A percentile compares a stretch with the other conserved stretches of the same genome.
Evolutionary conservation across 2,329 filamentous ascomycete genomes (phyloP).

Genomic region (Claviceps lovelessii): DNA sequence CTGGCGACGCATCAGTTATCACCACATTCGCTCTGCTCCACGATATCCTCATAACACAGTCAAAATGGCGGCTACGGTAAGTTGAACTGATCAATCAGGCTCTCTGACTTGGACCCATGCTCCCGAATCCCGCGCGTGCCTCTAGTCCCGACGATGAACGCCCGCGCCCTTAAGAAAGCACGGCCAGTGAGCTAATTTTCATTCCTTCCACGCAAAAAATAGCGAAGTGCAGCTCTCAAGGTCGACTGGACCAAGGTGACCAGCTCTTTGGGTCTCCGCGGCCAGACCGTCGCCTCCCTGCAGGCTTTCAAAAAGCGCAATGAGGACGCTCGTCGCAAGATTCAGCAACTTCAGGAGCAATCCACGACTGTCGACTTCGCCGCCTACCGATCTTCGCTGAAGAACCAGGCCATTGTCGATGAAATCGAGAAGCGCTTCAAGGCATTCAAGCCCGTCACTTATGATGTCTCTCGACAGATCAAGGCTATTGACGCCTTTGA

Average conservation of each 20-base stretch:
- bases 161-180: neutral
- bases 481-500: conserved; percentile 98
- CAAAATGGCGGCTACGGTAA: conserved; percentile 54
- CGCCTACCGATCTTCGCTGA: conserved; percentile 80
- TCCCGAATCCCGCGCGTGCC: neutral
- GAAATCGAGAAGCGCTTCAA: conserved; percentile 96
- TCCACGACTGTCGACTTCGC: conserved; percentile 81
- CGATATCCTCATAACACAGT: conserved; percentile 30
- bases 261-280: conserved; percentile 87
- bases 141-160: neutral
- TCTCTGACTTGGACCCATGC: neutral
- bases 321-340: conserved; percentile 92
- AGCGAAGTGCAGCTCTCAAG: conserved; percentile 98
- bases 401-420: conserved; percentile 90
- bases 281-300: conserved; percentile 81
- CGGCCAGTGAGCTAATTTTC: conserved; percentile 40
- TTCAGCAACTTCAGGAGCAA: conserved; percentile 70
- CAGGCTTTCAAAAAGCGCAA: conserved; percentile 99
- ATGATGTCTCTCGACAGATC: conserved; percentile 85
- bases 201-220: conserved; percentile 16
- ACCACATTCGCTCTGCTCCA: conserved; percentile 36
- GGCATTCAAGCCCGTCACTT: conserved; percentile 79
- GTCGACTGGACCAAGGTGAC: conserved; percentile 97
- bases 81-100: conserved; percentile 19
- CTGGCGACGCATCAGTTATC: conserved; percentile 30